These are phyloP conservation scores for Gonapodya prolifera DNA, from an alignment of 192 early-diverging fungal genomes.

Conservation along the genomic window DNA sequence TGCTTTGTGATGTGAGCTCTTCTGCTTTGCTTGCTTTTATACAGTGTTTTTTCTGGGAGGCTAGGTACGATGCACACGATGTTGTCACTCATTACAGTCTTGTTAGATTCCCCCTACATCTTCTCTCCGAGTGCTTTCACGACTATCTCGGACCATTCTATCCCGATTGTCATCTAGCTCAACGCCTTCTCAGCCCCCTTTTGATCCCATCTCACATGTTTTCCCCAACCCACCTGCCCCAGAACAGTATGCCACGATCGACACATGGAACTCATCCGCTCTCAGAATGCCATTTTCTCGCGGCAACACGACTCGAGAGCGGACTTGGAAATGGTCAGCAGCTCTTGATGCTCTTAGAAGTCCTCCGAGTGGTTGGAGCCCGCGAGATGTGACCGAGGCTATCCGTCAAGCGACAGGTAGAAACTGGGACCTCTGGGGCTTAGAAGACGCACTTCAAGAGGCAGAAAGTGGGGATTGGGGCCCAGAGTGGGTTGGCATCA, in stretches of 20 bases:
- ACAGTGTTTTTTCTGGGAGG: not conserved
- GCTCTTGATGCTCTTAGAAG: not conserved
- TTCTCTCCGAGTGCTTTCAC: no score
- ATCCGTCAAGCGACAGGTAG: not conserved
- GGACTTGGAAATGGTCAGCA: not conserved
- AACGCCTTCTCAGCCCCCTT: not conserved
- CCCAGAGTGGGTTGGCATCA: not conserved
- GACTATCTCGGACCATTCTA: no score
- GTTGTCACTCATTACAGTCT: not conserved
- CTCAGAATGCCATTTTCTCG: not conserved
- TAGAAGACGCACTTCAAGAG: not conserved
- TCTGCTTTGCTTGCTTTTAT: not conserved
- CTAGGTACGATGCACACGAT: no score
- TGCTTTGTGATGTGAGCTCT: not conserved
- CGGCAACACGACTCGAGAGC: not conserved
- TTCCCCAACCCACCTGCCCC: not conserved
- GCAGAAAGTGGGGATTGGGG: not conserved
- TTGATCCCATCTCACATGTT: not conserved
- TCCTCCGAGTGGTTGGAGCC: not conserved
- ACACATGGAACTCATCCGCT: not conserved
- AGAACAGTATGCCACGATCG: not conserved
- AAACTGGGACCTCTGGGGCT: not conserved
- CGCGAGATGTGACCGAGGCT: not conserved
- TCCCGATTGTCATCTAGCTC: not conserved
- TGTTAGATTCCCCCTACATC: not conserved